Percentiles rank a stretch among this genome's conserved stretches.
Conservation (phyloP, 129 eudicot genomes). For the Silybum marianum region DNA sequence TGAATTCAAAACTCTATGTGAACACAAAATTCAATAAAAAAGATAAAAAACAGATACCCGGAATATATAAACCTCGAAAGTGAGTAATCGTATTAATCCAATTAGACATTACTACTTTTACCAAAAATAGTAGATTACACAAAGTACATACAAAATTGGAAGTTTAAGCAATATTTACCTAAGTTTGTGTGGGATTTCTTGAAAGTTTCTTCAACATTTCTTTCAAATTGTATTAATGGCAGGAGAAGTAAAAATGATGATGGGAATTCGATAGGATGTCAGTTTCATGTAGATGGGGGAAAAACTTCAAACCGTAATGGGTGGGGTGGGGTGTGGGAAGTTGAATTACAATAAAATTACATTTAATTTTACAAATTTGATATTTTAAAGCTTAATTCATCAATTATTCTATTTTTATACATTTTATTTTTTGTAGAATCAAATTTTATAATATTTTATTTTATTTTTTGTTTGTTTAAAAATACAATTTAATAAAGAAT, state of each 20-base stretch:
- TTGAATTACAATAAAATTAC: neutral
- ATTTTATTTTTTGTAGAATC: too few species aligned
- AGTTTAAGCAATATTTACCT: slow-evolving; percentile 5
- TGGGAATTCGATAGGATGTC: neutral
- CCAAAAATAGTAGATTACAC: slow-evolving; percentile 22
- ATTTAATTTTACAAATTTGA: too few species aligned
- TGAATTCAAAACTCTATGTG: too few species aligned
- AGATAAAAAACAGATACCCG: too few species aligned
- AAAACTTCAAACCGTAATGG: slow-evolving; percentile 9
- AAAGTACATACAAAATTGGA: neutral
- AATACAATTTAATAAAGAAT: too few species aligned
- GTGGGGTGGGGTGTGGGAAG: neutral
- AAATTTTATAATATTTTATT: too few species aligned
- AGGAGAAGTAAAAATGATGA: neutral
- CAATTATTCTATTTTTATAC: too few species aligned
- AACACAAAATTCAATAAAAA: too few species aligned
- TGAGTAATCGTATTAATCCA: neutral
- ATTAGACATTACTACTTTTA: neutral
- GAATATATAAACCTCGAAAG: neutral
- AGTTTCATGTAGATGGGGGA: slow-evolving; percentile 12
- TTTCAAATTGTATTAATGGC: neutral
- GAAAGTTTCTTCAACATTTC: too few species aligned
- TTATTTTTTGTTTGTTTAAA: too few species aligned
- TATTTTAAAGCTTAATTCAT: too few species aligned
- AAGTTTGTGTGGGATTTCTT: slow-evolving; percentile 15